These are phyloP conservation scores for Pichia insulana DNA, from an alignment of 805 yeast genomes.

Conservation along the genomic window DNA sequence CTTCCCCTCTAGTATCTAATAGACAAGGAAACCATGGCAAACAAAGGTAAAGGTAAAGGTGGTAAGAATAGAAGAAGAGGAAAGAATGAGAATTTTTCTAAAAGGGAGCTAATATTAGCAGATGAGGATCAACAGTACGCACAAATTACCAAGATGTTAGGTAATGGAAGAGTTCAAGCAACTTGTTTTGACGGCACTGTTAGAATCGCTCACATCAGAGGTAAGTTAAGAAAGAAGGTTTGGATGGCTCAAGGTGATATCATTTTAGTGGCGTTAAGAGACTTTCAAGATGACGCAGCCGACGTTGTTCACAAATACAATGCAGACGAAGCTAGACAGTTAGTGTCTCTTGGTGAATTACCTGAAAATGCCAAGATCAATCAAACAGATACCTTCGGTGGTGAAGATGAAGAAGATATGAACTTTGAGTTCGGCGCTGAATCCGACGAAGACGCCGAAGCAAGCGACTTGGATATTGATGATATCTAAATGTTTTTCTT, in stretches of 20 bases:
- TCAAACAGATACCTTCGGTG: constrained; percentile 95
- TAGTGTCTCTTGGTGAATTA: constrained; percentile 91
- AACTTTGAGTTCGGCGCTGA: constrained; percentile 97
- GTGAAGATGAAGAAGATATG: constrained; percentile 94
- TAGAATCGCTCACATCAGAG: constrained; percentile 97
- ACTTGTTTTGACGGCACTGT: constrained; percentile 88
- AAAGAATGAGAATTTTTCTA: constrained; percentile 88
- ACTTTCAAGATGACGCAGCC: constrained; percentile 96
- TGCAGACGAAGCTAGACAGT: constrained; percentile 95
- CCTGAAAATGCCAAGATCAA: constrained; percentile 96
- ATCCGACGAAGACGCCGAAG: constrained; percentile 67
- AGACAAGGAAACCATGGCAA: constrained; percentile 29
- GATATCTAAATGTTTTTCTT: constrained; percentile 52
- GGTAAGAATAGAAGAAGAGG: constrained; percentile 97
- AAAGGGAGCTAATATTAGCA: constrained; percentile 84
- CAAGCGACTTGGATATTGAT: constrained; percentile 76
- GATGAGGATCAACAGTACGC: constrained; percentile 99
- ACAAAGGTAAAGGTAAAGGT: constrained; percentile 43
- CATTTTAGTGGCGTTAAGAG: constrained; percentile 90
- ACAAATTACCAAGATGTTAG: constrained; percentile 96
- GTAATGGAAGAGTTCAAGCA: constrained; percentile 95
- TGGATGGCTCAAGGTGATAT: constrained; percentile 99
- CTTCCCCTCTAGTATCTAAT: not conserved
- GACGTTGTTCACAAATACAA: constrained; percentile 95
- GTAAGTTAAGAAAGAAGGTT: constrained; percentile 97